phyloP scores from a whole-genome alignment of 257 asterid genomes.

The Solanum clarkiae region DNA sequence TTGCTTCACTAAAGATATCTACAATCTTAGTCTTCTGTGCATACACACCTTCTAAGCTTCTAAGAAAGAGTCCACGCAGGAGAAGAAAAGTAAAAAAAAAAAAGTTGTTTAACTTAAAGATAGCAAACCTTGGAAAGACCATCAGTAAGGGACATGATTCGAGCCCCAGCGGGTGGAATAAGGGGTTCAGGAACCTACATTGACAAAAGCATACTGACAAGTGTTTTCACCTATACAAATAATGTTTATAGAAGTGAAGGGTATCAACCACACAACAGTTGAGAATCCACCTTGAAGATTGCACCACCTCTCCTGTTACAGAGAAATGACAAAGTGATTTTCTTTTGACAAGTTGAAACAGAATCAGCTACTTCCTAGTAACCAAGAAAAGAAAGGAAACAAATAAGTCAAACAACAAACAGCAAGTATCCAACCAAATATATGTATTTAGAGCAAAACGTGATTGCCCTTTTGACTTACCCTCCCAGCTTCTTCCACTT shows the following conservation, averaged over 20 bases:
- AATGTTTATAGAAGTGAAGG: neutral
- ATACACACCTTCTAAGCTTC: neutral
- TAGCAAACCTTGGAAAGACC: slow-evolving; percentile 83
- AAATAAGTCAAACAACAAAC: slow-evolving; percentile 5
- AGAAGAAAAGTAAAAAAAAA: neutral
- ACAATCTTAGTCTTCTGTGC: neutral
- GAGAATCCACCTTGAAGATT: slow-evolving; percentile 66
- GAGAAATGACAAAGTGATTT: neutral
- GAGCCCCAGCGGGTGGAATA: slow-evolving; percentile 97
- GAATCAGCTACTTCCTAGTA: slow-evolving; percentile 13
- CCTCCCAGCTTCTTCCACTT: slow-evolving; percentile 99
- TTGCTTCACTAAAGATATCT: neutral
- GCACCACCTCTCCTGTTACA: slow-evolving; percentile 78
- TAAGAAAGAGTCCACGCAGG: neutral
- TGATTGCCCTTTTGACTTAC: slow-evolving; percentile 28
- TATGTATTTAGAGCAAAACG: neutral
- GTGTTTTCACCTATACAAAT: slow-evolving; percentile 8
- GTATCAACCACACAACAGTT: slow-evolving; percentile 6
- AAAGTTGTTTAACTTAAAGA: slow-evolving; percentile 1
- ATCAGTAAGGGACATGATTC: slow-evolving; percentile 98
- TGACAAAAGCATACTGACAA: slow-evolving; percentile 6
- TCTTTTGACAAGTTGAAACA: neutral
- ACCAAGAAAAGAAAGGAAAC: slow-evolving; percentile 10
- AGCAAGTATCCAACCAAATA: neutral
- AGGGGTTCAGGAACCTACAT: slow-evolving; percentile 90